These are phyloP conservation scores for Epichloe amarillans DNA, from an alignment of 2,329 filamentous ascomycete species.

Conservation along the genomic window DNA sequence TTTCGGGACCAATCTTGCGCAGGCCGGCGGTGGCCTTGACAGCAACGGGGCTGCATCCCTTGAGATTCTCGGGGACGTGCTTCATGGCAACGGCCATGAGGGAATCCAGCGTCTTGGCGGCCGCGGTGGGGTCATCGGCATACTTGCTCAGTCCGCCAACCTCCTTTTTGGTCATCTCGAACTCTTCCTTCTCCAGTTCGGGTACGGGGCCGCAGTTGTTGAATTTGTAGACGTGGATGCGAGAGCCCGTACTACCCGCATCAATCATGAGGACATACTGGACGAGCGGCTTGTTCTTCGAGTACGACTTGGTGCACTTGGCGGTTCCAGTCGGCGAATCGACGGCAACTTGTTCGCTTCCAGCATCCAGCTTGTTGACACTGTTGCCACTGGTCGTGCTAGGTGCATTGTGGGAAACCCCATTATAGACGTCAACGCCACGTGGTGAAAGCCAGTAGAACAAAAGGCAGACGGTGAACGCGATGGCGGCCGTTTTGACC, in stretches of 20 bases:
- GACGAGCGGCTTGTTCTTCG: conserved; percentile 80
- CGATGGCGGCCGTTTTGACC: conserved; percentile 50
- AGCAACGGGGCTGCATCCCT: conserved; percentile 86
- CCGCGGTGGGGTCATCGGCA: conserved; percentile 70
- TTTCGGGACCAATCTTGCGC: conserved; percentile 69
- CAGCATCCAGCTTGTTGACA: conserved; percentile 16
- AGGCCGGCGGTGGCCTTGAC: conserved; percentile 96
- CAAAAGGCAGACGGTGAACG: conserved; percentile 44
- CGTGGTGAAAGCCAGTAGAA: conserved; percentile 52
- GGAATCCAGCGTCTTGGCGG: conserved; percentile 77
- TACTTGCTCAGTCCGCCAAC: conserved; percentile 80
- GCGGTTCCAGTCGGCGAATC: conserved; percentile 53
- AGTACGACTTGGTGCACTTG: conserved; percentile 71
- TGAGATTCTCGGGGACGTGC: conserved; percentile 75
- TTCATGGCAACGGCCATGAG: conserved; percentile 78
- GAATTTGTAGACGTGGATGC: conserved; percentile 98
- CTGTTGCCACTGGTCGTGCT: not conserved
- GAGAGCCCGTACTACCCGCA: conserved; percentile 91
- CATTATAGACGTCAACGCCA: conserved; percentile 40
- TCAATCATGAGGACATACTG: conserved; percentile 99
- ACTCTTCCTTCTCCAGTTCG: conserved; percentile 82
- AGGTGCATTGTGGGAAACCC: conserved; percentile 10
- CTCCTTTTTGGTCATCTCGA: conserved; percentile 83
- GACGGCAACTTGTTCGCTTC: conserved; percentile 33
- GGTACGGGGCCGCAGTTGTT: conserved; percentile 97